Evolutionary conservation across 139 green algal genomes (phyloP), one percentile per base, ranked within the genome.

Genomic region (Chlorella vulgaris): DNA sequence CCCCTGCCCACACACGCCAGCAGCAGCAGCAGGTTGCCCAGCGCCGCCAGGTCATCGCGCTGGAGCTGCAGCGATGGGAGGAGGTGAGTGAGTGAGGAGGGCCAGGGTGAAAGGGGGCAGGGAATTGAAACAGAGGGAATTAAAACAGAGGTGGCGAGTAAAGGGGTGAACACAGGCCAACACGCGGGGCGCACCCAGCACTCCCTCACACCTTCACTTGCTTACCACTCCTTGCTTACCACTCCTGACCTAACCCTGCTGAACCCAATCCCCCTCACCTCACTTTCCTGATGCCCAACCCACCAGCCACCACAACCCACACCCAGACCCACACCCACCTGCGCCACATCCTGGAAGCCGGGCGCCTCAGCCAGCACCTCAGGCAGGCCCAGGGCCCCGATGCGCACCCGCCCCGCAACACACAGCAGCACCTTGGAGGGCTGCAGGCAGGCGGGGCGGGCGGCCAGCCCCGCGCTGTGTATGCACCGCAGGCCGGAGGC

Each of bases 371-470:
- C 73, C n/a, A 97, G 82, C 28, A 93, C 81, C 74, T 97, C 90
- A 22, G 86, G 33, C 1, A 97, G 39, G 40, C 94, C 95, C 60
- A 97, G 67, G 5, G 62, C 83, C 26, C 86, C 88, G 0, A 97
- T 40, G 1, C 90, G 85, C 65, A 97, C 62, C 22, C 93, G 79
- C 4, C 92, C 90, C 0, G 85, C 76, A n/a, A n/a, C n/a, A n/a
- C n/a, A n/a, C n/a, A n/a, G n/a, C n/a, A n/a, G 4, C 42, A 93
- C 93, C 88, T 98, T 98, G 80, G 80, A 92, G 39, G 95, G 87
- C 36, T 87, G 69, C 50, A 98, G 88, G 50, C 71, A 71, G 21
- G 71, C 78, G 0, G 88, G 81, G 2, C 89, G 81, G 22, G 90
- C 58, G 28, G 86, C 83, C 40, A 97, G 88, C 0, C 94, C 93